Percentiles rank a stretch among this genome's conserved stretches.
Evolutionary conservation across 345 rosid genomes (phyloP).

Genomic region (Brassica carinata): DNA sequence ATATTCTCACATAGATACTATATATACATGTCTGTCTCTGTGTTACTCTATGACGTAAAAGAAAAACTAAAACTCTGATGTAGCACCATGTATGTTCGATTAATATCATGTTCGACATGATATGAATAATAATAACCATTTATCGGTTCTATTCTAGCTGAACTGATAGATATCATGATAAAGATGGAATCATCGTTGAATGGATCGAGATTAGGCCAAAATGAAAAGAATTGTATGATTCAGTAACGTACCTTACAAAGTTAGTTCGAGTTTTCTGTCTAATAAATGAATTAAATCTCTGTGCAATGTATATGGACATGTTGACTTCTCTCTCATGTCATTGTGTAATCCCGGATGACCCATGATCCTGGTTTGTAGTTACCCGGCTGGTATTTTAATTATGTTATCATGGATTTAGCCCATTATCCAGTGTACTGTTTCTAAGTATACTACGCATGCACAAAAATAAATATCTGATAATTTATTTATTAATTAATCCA

Average conservation of each 20-base stretch:
- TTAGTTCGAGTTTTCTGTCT: not conserved
- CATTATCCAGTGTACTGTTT: not conserved
- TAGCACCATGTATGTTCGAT: not conserved
- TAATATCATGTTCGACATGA: not conserved
- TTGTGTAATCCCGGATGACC: not conserved
- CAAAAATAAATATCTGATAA: not conserved
- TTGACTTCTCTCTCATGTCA: conserved; percentile 2
- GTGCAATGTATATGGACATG: not conserved
- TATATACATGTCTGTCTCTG: not conserved
- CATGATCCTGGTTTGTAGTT: not conserved
- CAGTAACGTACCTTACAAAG: not conserved
- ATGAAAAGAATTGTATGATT: not conserved
- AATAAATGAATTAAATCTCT: not conserved
- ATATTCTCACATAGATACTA: not conserved
- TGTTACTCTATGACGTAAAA: not conserved
- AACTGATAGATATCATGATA: conserved; percentile 13
- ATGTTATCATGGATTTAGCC: not conserved
- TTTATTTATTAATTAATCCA: not conserved
- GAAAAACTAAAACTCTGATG: not conserved
- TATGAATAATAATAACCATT: not conserved
- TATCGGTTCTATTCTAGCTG: not conserved
- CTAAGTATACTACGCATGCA: not conserved
- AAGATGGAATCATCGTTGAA: conserved; percentile 52
- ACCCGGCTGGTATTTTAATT: not conserved
- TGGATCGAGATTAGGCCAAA: conserved; percentile 67